Base-by-base conservation (phyloP, 2,329 filamentous ascomycete species). In the Dothideomycetes sp. region DNA sequence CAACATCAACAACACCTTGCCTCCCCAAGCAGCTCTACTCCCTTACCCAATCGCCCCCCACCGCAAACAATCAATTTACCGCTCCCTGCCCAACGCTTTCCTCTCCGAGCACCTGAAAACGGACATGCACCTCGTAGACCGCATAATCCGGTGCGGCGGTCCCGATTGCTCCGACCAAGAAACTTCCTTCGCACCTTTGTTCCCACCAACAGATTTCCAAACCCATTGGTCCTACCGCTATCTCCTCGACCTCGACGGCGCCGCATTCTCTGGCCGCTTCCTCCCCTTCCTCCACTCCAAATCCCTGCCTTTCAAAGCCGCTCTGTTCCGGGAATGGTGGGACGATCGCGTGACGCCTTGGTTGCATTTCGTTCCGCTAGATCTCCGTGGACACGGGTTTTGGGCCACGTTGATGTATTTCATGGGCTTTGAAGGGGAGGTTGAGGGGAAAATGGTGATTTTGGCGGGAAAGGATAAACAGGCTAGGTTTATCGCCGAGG, bases 341-440 rank as follows among this genome's bases (percentile, higher is more conserved):
- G 81, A 84, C 44, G 77, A 80, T 35, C 74, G 85, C 5, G 61
- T 91, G 12, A 73, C 70, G 44, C 75, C 84, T 0, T 93, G 84
- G 84, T 64, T 80, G 31, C 84, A 93, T 56, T 91, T 86, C 51
- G 79, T 89, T 2, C 85, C 85, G 7, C 62, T 88, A 12, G 84
- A 91, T 55, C 50, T 81, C 2, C 72, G 84, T 3, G 76, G 83
- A 15, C 82, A 87, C 45, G 82, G 74, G 1, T 62, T 91, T 28
- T 85, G 83, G 65, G 78, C 76, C 47, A 84, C 80, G 0, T 60
- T 88, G 40, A 74, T 80, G 0, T 91, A 86, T 60, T 89, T 91
- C 53, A 64, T 70, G 4, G 82, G 81, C 0, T 66, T 76, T 4
- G 63, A 69, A 5, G 65, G 64, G 12, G 53, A 52, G 35, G 49